Evolutionary conservation across 2,329 filamentous ascomycete genomes (phyloP).

Genomic region (Hymenoscyphus repandus): DNA sequence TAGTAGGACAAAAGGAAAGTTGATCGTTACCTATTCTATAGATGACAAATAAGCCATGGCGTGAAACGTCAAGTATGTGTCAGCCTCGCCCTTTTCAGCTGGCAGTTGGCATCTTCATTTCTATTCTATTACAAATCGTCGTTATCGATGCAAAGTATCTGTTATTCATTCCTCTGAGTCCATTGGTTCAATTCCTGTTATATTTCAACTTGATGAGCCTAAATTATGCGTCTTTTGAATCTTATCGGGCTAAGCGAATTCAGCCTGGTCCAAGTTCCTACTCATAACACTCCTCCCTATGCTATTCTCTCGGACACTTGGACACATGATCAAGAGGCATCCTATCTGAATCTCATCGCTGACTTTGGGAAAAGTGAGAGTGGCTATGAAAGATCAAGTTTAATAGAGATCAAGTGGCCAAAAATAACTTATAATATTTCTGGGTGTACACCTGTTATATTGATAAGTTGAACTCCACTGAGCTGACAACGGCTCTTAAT

Average conservation of each 20-base stretch:
- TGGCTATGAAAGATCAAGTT: slow-evolving; percentile 4
- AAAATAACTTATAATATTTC: not conserved
- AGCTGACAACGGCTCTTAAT: too few species aligned
- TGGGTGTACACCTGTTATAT: slow-evolving; percentile 2
- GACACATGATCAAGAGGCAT: not conserved
- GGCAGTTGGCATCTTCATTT: too few species aligned
- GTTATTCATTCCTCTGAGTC: too few species aligned
- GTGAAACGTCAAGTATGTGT: too few species aligned
- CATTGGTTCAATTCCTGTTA: too few species aligned
- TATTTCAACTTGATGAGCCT: too few species aligned
- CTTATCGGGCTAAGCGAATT: slow-evolving; percentile 5
- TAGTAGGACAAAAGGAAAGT: too few species aligned
- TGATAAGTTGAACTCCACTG: not conserved
- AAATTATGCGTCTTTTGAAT: slow-evolving; percentile 9
- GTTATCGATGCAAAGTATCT: too few species aligned
- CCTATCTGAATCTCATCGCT: slow-evolving; percentile 1
- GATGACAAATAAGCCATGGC: too few species aligned
- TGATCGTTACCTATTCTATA: too few species aligned
- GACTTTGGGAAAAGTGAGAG: not conserved
- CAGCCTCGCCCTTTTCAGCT: too few species aligned
- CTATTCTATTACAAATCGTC: too few species aligned
- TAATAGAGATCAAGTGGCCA: slow-evolving; percentile 3
- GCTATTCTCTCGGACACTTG: slow-evolving; percentile 3
- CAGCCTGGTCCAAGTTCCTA: slow-evolving; percentile 9
- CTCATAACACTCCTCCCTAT: slow-evolving; percentile 3